Evolutionary conservation across 2,329 filamentous ascomycete species (phyloP), one percentile per base, ranked within the genome.

Genomic region (Ascosphaera pollenicola): DNA sequence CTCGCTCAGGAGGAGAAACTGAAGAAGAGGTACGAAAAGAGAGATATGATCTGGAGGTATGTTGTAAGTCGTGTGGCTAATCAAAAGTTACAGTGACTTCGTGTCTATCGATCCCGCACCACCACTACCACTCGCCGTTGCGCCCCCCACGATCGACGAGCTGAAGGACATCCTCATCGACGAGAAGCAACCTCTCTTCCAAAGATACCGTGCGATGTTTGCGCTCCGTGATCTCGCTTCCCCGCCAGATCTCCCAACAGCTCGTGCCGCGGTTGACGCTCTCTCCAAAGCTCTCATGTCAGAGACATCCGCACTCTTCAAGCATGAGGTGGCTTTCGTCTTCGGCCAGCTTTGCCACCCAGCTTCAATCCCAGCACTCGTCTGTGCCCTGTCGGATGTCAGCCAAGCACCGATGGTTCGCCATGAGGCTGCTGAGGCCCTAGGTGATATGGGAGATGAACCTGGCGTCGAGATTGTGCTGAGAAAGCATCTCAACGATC

Each of bases 151-250:
- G 3, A 81, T 93, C 37, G 66, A 76, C 26, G 73, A 80, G 41
- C 68, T 98, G 26, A 78, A 80, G 52, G 68, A 71, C 51, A 73
- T 70, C 17, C 66, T 98, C 40, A 74, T 95, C 58, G 77, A 95
- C 57, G 76, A 78, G 4, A 69, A 64, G 3, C 63, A 76, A 37
- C 81, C 84, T 17, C 71, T 98, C 10, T 98, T 98, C 66, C 65
- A 83, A 54, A 76, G 89, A 54, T 98, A 98, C 62, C 75, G 89
- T 51, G 87, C 89, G 56, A 98, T 98, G 89, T 98, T 98, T 54
- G 81, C 83, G 42, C 75, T 98, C 39, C 78, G 89, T 53, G 89
- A 98, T 58, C 75, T 98, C 39, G 84, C 85, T 17, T 94, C 85
- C 3, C 89, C 89, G 13, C 85, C 87, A 8, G 79, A 92, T 53